A percentile compares a stretch with the other conserved stretches of the same genome.
Conservation (phyloP, 352 stramenopile species). For the Phytophthora sojae region DNA sequence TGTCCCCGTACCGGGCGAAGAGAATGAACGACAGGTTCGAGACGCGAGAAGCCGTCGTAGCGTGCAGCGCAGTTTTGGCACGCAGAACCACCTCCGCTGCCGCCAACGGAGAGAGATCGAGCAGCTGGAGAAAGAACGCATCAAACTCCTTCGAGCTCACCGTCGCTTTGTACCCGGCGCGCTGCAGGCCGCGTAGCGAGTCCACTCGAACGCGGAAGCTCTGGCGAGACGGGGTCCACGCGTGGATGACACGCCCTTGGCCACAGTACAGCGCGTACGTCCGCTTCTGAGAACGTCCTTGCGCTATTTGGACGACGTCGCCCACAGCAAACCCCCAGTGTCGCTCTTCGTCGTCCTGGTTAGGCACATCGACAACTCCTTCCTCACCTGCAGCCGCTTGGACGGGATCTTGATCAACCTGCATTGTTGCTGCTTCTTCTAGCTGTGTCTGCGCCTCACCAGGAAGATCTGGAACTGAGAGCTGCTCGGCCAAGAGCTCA, state of each 20-base stretch:
- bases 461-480: conserved; percentile 15
- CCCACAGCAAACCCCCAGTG: conserved; percentile 26
- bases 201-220: conserved; percentile 52
- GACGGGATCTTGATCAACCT: neutral
- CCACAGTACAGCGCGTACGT: conserved; percentile 50
- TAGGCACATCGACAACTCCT: neutral
- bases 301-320: conserved; percentile 42
- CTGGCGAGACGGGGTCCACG: conserved; percentile 43
- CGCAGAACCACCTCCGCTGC: conserved; percentile 28
- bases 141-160: conserved; percentile 34
- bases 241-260: conserved; percentile 47
- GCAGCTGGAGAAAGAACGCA: conserved; percentile 33
- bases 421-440: conserved; percentile 8
- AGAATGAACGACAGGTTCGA: conserved; percentile 43
- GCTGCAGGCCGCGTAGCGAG: conserved; percentile 37
- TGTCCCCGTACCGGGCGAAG: conserved; percentile 46
- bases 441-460: neutral
- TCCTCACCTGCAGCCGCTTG: neutral
- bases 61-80: conserved; percentile 39
- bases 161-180: conserved; percentile 24
- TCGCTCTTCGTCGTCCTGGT: conserved; percentile 11
- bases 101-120: conserved; percentile 28
- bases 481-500: neutral
- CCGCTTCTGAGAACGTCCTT: conserved; percentile 5
- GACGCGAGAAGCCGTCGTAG: neutral